These are phyloP conservation scores for Hymenotorrendiella dingleyae DNA, from an alignment of 2,329 filamentous ascomycete species.

Conservation along the genomic window DNA sequence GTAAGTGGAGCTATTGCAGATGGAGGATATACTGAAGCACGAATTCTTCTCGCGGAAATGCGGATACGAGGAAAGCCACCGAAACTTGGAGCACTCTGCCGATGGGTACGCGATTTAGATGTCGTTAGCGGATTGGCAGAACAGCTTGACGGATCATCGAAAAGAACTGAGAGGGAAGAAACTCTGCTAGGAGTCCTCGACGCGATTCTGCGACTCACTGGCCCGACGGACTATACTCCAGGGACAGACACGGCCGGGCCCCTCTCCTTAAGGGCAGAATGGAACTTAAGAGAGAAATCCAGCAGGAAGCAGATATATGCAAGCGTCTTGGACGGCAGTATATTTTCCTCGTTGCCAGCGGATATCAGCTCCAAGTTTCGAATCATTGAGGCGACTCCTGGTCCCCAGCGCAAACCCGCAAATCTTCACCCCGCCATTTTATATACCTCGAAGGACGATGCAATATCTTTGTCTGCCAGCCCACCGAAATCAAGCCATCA, in stretches of 20 bases:
- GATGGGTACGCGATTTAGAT: slow-evolving; percentile 67
- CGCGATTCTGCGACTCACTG: slow-evolving; percentile 56
- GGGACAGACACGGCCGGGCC: slow-evolving; percentile 32
- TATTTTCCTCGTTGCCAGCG: slow-evolving; percentile 38
- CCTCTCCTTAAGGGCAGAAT: slow-evolving; percentile 53
- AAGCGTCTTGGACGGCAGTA: slow-evolving; percentile 53
- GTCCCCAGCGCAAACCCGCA: slow-evolving; percentile 56
- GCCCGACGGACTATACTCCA: slow-evolving; percentile 48
- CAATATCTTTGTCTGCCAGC: slow-evolving; percentile 44
- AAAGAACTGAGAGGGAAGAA: slow-evolving; percentile 41
- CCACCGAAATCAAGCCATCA: slow-evolving; percentile 47
- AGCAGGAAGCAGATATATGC: slow-evolving; percentile 44
- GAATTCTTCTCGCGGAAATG: slow-evolving; percentile 64
- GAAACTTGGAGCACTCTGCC: slow-evolving; percentile 62
- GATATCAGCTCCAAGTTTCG: slow-evolving; percentile 41
- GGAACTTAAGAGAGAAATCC: slow-evolving; percentile 47
- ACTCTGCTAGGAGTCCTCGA: slow-evolving; percentile 58
- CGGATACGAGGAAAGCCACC: slow-evolving; percentile 58
- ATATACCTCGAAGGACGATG: slow-evolving; percentile 53
- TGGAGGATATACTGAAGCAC: slow-evolving; percentile 59
- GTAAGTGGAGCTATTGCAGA: slow-evolving; percentile 62
- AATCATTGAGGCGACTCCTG: slow-evolving; percentile 56
- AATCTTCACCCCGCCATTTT: slow-evolving; percentile 63
- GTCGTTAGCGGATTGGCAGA: slow-evolving; percentile 61
- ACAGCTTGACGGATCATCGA: slow-evolving; percentile 37